Base-by-base conservation (phyloP, 2,329 filamentous ascomycete genomes). In the Colletotrichum endophyticum region DNA sequence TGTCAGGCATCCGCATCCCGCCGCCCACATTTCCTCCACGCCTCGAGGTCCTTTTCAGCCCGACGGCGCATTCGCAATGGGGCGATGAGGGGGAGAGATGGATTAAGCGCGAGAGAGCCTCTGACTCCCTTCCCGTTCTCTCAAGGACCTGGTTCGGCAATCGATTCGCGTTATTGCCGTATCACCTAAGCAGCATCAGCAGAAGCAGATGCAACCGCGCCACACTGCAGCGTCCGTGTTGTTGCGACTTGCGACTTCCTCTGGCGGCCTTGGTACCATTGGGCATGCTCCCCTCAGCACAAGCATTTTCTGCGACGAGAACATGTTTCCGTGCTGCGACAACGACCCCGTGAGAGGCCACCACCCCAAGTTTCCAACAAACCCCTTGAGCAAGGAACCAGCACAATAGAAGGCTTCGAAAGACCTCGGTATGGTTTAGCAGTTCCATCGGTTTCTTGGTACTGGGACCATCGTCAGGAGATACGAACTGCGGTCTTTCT, bases 151-250 rank as follows among this genome's bases (percentile, higher is more conserved):
- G 39, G 57, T 62, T 73, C 72, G 73, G 70, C 39, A 76, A 53
- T 70, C 53, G 56, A 22, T 36, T 61, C n/a, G n/a, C 57, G 28
- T 57, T 56, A 69, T 39, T 76, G 64, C 73, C 64, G 70, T 34
- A 69, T 70, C 56, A 76, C 70, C 73, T 76, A 64, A 69, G 70
- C 70, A 69, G 39, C 57, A 74, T 28, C 66, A 22, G 22, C 63
- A 66, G 34, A 16, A 53, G 19, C 63, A 49, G 57, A 13, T 59
- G 32, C 53, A 22, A 27, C 73, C 70, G 64, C 70, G 64, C 64
- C 73, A 73, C 73, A 57, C 66, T 69, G 64, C 73, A 59, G 59
- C 44, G 59, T 76, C 73, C n/a, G 64, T 76, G 73, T 73, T 73
- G 59, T 44, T 75, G 59, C 11, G 44, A 53, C 44, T 70, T 49